These are phyloP conservation scores for Pyrenochaeta sp. DNA, from an alignment of 2,329 filamentous ascomycete species.

Conservation along the genomic window DNA sequence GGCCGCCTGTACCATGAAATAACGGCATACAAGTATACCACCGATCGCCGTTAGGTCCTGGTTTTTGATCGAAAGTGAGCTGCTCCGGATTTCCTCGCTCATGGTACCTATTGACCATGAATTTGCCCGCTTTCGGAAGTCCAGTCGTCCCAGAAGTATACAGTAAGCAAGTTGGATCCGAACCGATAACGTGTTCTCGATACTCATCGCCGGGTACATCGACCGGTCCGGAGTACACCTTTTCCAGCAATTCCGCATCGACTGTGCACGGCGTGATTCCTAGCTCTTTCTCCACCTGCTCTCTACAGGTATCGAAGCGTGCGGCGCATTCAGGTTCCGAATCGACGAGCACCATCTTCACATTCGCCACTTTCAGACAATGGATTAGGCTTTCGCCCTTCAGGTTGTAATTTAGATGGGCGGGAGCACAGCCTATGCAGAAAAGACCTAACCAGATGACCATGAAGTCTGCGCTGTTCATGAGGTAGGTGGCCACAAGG, in stretches of 20 bases:
- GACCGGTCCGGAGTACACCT: slow-evolving; percentile 25
- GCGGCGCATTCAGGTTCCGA: slow-evolving; percentile 50
- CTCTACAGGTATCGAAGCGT: slow-evolving; percentile 28
- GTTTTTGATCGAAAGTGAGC: slow-evolving; percentile 42
- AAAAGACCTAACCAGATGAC: slow-evolving; percentile 71
- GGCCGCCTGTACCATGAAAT: slow-evolving; percentile 77
- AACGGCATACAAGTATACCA: slow-evolving; percentile 81
- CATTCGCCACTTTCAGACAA: slow-evolving; percentile 66
- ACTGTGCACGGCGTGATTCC: slow-evolving; percentile 29
- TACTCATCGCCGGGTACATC: slow-evolving; percentile 62
- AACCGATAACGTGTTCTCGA: slow-evolving; percentile 59
- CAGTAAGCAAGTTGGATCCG: slow-evolving; percentile 68
- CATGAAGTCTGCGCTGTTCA: slow-evolving; percentile 72
- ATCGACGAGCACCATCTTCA: slow-evolving; percentile 67
- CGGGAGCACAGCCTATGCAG: slow-evolving; percentile 72
- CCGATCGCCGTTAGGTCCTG: slow-evolving; percentile 59
- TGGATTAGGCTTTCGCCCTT: slow-evolving; percentile 69
- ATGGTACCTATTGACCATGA: slow-evolving; percentile 37
- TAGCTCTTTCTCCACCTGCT: slow-evolving; percentile 29
- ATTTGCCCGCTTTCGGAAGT: slow-evolving; percentile 65
- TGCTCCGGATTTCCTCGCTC: slow-evolving; percentile 47
- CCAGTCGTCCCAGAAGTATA: slow-evolving; percentile 81
- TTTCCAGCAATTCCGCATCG: slow-evolving; percentile 24
- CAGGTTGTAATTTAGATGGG: slow-evolving; percentile 75
- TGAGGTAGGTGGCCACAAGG: slow-evolving; percentile 71